phyloP scores from a whole-genome alignment of 441 rosid genomes.

The Hura crepitans region DNA sequence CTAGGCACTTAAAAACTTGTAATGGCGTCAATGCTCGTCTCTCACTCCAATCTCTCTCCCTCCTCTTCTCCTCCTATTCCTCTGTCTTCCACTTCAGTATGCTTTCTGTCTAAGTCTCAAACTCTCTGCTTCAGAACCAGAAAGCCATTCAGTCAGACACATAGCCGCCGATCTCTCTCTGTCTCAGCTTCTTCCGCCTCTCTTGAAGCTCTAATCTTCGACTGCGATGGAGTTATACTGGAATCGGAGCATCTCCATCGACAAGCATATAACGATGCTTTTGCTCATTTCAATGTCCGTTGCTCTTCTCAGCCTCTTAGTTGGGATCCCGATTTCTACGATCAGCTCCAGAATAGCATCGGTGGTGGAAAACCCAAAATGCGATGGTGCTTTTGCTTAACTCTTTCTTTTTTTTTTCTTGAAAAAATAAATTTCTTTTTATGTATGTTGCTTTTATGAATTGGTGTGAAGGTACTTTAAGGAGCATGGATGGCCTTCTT shows the following conservation, averaged over 20 bases:
- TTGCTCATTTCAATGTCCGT: constrained; percentile 68
- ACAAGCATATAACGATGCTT: constrained; percentile 91
- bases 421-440: too few relatives aligned
- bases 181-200: constrained; percentile 36
- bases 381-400: constrained; percentile 56
- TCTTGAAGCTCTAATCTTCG: constrained; percentile 72
- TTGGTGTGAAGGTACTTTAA: constrained; percentile 57
- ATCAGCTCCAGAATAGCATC: constrained; percentile 71
- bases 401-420: background rate
- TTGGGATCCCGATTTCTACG: constrained; percentile 74
- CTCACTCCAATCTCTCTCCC: constrained; percentile 17
- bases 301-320: constrained; percentile 52
- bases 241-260: constrained; percentile 88
- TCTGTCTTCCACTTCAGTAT: constrained; percentile 17
- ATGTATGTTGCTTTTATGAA: background rate
- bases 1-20: background rate
- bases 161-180: constrained; percentile 4
- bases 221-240: constrained; percentile 87
- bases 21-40: constrained; percentile 38
- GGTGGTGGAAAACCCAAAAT: constrained; percentile 97
- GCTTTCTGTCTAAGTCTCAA: constrained; percentile 12
- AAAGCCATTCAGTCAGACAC: background rate
- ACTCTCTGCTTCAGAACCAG: constrained; percentile 30
- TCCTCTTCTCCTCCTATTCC: constrained; percentile 16
- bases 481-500: constrained; percentile 90